Evolutionary conservation across 768 basidiomycete genomes (phyloP).

Genomic region (Clavaria fumosa): DNA sequence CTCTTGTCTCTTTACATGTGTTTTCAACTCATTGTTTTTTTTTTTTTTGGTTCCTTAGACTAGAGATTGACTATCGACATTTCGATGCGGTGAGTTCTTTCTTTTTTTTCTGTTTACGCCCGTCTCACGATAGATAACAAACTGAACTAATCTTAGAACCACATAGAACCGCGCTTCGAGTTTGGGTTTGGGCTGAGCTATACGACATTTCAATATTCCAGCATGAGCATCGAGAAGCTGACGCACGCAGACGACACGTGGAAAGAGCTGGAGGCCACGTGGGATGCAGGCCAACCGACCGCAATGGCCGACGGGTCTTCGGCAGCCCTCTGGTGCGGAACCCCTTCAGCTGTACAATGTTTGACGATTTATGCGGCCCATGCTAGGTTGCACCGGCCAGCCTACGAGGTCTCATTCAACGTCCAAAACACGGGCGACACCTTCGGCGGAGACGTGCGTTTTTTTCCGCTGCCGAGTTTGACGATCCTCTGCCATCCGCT

Average conservation of each 20-base stretch:
- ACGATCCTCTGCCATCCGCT: neutral
- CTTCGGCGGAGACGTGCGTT: conserved; percentile 48
- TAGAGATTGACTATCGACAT: conserved; percentile 59
- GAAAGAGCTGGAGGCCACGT: conserved; percentile 26
- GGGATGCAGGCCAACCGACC: conserved; percentile 44
- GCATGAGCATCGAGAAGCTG: conserved; percentile 34
- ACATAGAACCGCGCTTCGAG: conserved; percentile 68
- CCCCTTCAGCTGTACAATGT: no score
- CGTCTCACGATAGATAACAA: no score
- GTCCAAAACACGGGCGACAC: conserved; percentile 49
- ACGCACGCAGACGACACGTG: conserved; percentile 23
- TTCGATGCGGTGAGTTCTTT: conserved; percentile 39
- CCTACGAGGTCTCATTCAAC: conserved; percentile 44
- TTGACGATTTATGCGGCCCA: neutral
- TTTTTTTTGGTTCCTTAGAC: conserved; percentile 14
- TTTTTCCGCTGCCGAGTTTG: neutral
- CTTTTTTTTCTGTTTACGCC: neutral
- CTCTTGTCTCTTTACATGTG: neutral
- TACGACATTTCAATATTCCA: conserved; percentile 60
- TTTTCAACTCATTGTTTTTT: conserved; percentile 1
- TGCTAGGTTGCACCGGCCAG: conserved; percentile 50
- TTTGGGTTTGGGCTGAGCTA: conserved; percentile 89
- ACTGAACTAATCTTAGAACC: conserved; percentile 30
- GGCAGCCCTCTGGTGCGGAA: conserved; percentile 43
- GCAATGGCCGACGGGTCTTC: conserved; percentile 43